A percentile compares a stretch with the other conserved stretches of the same genome.
Evolutionary conservation across 768 basidiomycete species (phyloP).

Genomic region (Infundibulicybe gibba): DNA sequence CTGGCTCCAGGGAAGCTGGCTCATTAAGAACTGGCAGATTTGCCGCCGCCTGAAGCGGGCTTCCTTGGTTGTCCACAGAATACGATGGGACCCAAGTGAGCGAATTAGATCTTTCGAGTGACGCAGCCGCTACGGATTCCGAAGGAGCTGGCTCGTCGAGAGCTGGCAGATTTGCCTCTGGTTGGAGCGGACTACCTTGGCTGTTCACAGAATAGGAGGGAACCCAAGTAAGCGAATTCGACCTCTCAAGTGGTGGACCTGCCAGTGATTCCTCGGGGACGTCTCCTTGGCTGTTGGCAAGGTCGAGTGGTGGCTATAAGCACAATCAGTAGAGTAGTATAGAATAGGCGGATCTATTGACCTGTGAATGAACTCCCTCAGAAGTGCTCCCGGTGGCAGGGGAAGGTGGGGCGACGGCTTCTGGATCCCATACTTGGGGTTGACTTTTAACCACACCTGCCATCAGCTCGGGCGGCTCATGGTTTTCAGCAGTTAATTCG

Average conservation of each 20-base stretch:
- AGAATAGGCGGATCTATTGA: too few species aligned
- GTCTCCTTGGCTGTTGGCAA: too few species aligned
- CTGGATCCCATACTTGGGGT: background rate
- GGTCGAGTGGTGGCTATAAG: too few species aligned
- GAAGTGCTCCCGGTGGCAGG: too few species aligned
- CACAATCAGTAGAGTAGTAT: too few species aligned
- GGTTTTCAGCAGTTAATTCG: too few species aligned
- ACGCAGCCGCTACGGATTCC: background rate
- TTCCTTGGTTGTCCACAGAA: constrained; percentile 30
- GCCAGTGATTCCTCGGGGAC: too few species aligned
- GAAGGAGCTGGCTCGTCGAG: constrained; percentile 10
- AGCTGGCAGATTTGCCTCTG: constrained; percentile 1
- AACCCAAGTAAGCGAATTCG: constrained; percentile 26
- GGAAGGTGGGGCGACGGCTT: too few species aligned
- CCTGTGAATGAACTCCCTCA: background rate
- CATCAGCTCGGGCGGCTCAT: too few species aligned
- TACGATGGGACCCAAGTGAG: constrained; percentile 29
- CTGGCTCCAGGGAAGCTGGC: too few species aligned
- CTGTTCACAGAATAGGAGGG: constrained; percentile 30
- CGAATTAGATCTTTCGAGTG: constrained; percentile 19
- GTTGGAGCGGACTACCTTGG: constrained; percentile 22
- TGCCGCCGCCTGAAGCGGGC: constrained; percentile 8
- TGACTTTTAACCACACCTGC: too few species aligned
- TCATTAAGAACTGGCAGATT: background rate
- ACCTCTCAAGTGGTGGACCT: constrained; percentile 8